phyloP scores from a whole-genome alignment of 2,329 filamentous ascomycete species.

The Calonectria fujianensis region DNA sequence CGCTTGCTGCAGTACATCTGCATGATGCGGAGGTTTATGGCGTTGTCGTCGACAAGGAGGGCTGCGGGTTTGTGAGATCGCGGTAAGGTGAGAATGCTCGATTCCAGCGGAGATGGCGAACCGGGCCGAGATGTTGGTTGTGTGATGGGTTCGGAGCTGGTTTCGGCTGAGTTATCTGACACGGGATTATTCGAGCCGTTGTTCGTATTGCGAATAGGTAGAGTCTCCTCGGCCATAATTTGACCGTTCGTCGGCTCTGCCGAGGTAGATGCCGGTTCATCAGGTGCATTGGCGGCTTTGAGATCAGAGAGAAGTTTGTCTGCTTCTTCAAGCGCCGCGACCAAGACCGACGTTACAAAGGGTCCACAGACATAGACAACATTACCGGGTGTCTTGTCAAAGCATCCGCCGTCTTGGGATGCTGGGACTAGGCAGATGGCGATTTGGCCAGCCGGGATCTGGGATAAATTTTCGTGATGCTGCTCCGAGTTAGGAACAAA shows the following conservation, averaged over 20 bases:
- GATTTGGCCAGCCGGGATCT: slow-evolving; percentile 31
- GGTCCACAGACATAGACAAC: slow-evolving; percentile 44
- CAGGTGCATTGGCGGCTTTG: not conserved
- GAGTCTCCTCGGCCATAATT: not conserved
- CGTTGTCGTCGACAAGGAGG: slow-evolving; percentile 69
- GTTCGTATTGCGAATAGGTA: not conserved
- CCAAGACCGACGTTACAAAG: slow-evolving; percentile 38
- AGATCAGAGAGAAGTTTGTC: slow-evolving; percentile 20
- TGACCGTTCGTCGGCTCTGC: not conserved
- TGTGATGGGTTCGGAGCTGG: not conserved
- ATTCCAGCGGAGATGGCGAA: not conserved
- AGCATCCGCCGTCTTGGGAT: not conserved
- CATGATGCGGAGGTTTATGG: slow-evolving; percentile 69
- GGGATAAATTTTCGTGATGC: slow-evolving; percentile 17
- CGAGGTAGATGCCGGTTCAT: not conserved
- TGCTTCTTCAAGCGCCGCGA: slow-evolving; percentile 41
- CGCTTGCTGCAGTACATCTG: slow-evolving; percentile 67
- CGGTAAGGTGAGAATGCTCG: not conserved
- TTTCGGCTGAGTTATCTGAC: not conserved
- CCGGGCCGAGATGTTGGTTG: not conserved
- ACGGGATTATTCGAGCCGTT: not conserved
- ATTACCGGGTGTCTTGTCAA: slow-evolving; percentile 19
- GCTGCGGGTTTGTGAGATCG: slow-evolving; percentile 47
- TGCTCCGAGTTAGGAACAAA: slow-evolving; percentile 30
- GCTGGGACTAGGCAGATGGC: slow-evolving; percentile 46